phyloP scores from a whole-genome alignment of 768 basidiomycete species.

The Mycena rebaudengoi region DNA sequence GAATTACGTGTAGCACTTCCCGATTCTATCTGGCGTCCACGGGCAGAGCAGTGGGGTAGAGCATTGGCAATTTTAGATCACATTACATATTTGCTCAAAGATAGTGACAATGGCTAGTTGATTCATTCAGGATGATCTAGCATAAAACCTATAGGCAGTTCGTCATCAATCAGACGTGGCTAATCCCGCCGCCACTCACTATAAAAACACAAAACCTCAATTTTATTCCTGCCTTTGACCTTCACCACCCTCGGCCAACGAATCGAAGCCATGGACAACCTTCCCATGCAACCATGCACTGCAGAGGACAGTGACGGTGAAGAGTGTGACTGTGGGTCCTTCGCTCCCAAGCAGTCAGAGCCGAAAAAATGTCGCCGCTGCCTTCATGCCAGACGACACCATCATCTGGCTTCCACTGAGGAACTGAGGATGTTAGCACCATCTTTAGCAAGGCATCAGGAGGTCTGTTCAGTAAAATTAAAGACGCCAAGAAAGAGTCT shows the following conservation, averaged over 20 bases:
- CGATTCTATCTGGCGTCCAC: neutral
- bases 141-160: neutral
- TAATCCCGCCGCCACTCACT: no score
- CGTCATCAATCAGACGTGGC: no score
- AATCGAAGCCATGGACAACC: neutral
- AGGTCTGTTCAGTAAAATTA: neutral
- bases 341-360: neutral
- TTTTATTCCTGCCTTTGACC: neutral
- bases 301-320: neutral
- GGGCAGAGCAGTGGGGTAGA: neutral
- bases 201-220: neutral
- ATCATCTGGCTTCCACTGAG: neutral
- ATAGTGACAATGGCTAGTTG: no score
- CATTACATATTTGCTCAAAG: neutral
- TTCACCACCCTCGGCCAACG: neutral
- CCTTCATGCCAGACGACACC: neutral
- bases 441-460: neutral
- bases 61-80: neutral
- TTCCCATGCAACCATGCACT: neutral
- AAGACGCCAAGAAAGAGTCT: neutral
- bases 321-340: neutral
- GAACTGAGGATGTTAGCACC: neutral
- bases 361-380: neutral
- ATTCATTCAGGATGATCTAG: neutral
- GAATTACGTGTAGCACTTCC: neutral